Conservation (phyloP, 805 yeast genomes). For the Yarrowia deformans region DNA sequence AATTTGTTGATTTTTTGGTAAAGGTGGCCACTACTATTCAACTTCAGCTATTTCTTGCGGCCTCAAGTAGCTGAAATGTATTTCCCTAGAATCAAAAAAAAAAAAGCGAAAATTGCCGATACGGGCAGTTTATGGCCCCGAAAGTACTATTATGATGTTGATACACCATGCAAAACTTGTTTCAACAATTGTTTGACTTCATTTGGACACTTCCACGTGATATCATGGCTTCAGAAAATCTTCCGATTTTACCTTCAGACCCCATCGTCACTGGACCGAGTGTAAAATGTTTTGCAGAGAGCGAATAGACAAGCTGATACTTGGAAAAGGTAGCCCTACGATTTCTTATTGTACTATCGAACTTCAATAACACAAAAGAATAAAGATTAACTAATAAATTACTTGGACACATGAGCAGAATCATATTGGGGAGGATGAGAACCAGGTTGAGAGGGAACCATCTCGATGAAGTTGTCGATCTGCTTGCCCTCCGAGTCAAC, state of each 20-base stretch:
- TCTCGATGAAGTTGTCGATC: not conserved
- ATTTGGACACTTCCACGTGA: not conserved
- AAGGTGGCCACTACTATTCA: not conserved
- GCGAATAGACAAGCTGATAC: too few species aligned
- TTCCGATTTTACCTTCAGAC: not conserved
- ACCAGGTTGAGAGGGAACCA: not conserved
- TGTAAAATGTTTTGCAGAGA: too few species aligned
- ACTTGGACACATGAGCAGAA: not conserved
- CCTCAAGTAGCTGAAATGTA: too few species aligned
- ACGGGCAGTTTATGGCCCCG: too few species aligned
- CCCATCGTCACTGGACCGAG: not conserved
- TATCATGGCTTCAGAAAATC: not conserved
- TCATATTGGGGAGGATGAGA: constrained; percentile 17
- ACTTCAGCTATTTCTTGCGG: not conserved
- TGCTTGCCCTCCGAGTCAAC: constrained; percentile 19
- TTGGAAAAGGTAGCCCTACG: too few species aligned
- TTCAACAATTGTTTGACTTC: too few species aligned
- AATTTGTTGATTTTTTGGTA: not conserved
- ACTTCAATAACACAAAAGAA: not conserved
- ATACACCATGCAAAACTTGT: too few species aligned
- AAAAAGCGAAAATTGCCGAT: too few species aligned
- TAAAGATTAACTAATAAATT: constrained; percentile 3
- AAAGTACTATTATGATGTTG: too few species aligned
- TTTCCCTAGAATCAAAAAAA: too few species aligned
- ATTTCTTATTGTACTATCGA: too few species aligned